These are phyloP conservation scores for Bombardia bombarda DNA, from an alignment of 495 filamentous ascomycete species.

Conservation along the genomic window DNA sequence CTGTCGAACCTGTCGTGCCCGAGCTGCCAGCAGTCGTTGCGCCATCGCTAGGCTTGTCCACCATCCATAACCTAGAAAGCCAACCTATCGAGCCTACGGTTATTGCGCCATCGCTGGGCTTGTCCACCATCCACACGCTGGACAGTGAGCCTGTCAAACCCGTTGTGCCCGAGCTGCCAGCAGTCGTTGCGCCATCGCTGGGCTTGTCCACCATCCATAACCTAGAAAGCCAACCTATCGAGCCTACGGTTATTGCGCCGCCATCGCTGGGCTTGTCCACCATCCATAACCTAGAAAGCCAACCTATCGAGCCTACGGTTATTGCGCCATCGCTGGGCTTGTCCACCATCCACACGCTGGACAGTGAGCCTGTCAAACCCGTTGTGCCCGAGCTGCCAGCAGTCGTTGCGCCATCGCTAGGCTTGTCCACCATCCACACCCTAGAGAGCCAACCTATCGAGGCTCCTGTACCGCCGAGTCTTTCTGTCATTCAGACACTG, in stretches of 20 bases:
- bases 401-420: background rate
- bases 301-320: constrained; percentile 37
- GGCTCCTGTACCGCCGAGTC: background rate
- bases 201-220: background rate
- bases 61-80: no score
- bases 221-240: background rate
- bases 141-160: no score
- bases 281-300: constrained; percentile 1
- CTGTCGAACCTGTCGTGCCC: no score
- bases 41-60: no score
- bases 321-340: background rate
- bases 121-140: no score
- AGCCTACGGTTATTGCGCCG: background rate
- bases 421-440: background rate
- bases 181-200: no score
- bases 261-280: constrained; percentile 9
- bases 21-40: no score
- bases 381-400: no score
- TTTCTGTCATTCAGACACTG: background rate
- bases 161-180: no score
- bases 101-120: no score
- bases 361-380: background rate
- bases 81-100: no score
- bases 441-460: background rate
- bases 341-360: background rate